A percentile compares a stretch with the other conserved stretches of the same genome.
phyloP scores from a whole-genome alignment of 257 asterid species.

The Handroanthus guayacan region DNA sequence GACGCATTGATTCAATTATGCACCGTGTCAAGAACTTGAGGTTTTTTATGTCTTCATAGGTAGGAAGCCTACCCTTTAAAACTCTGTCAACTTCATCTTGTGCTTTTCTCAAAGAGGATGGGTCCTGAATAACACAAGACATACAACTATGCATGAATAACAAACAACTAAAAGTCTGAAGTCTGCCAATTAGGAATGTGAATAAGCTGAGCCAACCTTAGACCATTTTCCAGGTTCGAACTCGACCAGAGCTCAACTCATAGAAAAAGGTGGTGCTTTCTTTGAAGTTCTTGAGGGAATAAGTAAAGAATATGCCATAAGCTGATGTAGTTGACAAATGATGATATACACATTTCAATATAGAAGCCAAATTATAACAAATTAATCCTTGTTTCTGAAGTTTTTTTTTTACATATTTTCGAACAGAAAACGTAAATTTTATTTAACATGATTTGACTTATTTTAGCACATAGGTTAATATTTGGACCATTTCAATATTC shows the following conservation, averaged over 20 bases:
- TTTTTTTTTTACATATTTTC: background rate
- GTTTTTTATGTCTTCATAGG: constrained; percentile 80
- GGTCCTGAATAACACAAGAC: constrained; percentile 55
- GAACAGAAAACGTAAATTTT: background rate
- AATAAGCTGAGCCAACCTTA: too few relatives aligned
- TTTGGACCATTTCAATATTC: background rate
- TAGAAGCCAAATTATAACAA: background rate
- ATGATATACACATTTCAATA: background rate
- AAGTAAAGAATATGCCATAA: background rate
- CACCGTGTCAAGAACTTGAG: constrained; percentile 89
- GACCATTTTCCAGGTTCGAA: too few relatives aligned
- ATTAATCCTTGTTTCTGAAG: background rate
- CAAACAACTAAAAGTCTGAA: constrained; percentile 19
- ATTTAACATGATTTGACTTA: background rate
- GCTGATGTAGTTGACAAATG: background rate
- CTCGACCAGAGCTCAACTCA: too few relatives aligned
- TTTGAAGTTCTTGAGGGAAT: background rate
- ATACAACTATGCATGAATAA: constrained; percentile 24
- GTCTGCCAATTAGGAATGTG: background rate
- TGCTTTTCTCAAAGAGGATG: constrained; percentile 70
- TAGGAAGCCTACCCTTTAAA: constrained; percentile 78
- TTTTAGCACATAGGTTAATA: background rate
- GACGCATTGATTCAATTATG: constrained; percentile 89
- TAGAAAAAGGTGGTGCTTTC: background rate
- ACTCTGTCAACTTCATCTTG: constrained; percentile 92